Conservation (phyloP, 1,284 basidiomycete genomes). For the Fomitiporia mediterranea region DNA sequence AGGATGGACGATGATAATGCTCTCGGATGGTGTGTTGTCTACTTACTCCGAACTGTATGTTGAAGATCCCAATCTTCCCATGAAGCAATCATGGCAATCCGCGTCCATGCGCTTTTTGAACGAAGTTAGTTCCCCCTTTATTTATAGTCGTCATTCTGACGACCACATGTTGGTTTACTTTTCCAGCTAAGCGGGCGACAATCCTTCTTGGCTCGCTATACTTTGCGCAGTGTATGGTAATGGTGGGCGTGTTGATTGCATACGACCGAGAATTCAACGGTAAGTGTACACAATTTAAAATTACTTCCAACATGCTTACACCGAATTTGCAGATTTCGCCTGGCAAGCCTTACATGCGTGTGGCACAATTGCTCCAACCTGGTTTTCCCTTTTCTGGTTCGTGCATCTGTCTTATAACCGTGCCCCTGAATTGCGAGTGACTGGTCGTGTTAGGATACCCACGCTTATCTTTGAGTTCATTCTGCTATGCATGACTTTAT, state of each 20-base stretch:
- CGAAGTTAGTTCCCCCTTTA: not conserved
- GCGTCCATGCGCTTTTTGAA: constrained; percentile 3
- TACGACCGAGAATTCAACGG: not conserved
- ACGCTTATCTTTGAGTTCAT: constrained; percentile 1
- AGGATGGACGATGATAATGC: constrained; percentile 2
- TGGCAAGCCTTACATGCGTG: not conserved
- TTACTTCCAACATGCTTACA: not conserved
- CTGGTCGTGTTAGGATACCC: not conserved
- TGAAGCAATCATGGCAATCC: constrained; percentile 2
- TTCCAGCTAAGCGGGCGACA: not conserved
- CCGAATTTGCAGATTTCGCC: not conserved
- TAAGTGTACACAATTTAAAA: not conserved
- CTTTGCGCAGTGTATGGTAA: not conserved
- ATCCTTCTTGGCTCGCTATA: not conserved
- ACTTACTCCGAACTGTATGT: not conserved
- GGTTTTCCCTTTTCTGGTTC: not conserved
- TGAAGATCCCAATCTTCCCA: not conserved
- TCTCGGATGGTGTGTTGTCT: not conserved
- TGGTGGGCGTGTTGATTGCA: not conserved
- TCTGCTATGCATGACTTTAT: not conserved
- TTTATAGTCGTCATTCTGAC: not conserved
- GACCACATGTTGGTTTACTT: not conserved
- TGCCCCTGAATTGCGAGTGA: not conserved
- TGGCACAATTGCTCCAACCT: not conserved
- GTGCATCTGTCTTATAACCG: not conserved